Base-by-base conservation (phyloP, 179 eudicot species). In the Beta macrorhiza region DNA sequence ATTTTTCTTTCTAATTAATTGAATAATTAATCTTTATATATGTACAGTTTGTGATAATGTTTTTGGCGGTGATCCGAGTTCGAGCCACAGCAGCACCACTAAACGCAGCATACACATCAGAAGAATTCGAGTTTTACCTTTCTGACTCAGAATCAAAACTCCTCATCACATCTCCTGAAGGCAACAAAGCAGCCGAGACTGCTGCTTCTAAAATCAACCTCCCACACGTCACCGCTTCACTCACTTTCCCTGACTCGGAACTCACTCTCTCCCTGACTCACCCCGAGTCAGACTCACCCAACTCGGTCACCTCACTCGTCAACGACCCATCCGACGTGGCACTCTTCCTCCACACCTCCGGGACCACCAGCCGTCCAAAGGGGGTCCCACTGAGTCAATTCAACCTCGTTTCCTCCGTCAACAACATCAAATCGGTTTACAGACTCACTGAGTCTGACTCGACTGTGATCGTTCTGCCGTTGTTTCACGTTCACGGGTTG, bases 301-400 rank as follows among this genome's bases (percentile, higher is more conserved):
- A 57, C 75, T 81, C 81, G 10, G 42, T 19, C 8, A 13, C 78
- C 56, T 68, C 63, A 11, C 62, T 86, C 75, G 67, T 53, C 1
- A 92, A 92, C 56, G 92, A 92, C 57, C 90, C 97, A 0, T 85
- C 91, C 37, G 97, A 92, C 61, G 85, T 85, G 75, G 87, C 92
- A 4, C 88, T 92, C 17, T 92, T 92, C 82, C 90, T 92, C 63
- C 97, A 92, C 90, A 92, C 97, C 4, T 91, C 93, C 13, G 97
- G 93, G 71, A 92, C 97, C 72, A 92, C 97, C 3, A 91, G 93
- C 81, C 90, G 92, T 22, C 97, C 97, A 5, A 92, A 92, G 82
- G 93, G 97, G 17, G 97, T 92, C 45, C 97, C 93, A 10, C 72
- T 92, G 25, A 91, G 80, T 59, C 97, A 92, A 58, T 87, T 85